These are phyloP conservation scores for Fusarium compactum DNA, from an alignment of 2,329 filamentous ascomycete species.

Conservation along the genomic window DNA sequence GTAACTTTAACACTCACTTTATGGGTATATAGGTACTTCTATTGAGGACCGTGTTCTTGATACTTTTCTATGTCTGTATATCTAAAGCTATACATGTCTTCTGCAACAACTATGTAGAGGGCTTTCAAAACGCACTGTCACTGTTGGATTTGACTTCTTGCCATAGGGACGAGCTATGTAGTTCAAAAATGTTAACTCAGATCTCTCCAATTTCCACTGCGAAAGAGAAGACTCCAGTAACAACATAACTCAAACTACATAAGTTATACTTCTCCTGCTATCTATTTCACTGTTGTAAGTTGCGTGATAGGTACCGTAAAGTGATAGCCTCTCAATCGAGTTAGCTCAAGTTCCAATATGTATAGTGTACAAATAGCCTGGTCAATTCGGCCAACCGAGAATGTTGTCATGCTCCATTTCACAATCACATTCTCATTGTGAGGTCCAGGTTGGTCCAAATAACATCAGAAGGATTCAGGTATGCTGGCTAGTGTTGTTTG, in stretches of 20 bases:
- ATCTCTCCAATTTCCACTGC: no score
- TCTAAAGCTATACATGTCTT: neutral
- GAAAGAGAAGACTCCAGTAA: neutral
- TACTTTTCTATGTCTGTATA: neutral
- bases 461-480: neutral
- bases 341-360: no score
- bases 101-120: fast-evolving
- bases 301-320: no score
- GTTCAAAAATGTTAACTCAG: no score
- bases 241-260: neutral
- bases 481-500: neutral
- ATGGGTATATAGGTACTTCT: neutral
- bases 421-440: neutral
- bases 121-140: neutral
- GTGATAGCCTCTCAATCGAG: no score
- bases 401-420: neutral
- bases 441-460: neutral
- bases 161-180: no score
- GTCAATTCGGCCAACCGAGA: neutral
- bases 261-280: neutral
- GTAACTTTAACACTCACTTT: no score
- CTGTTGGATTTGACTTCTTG: no score
- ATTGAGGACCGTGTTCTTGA: fast-evolving
- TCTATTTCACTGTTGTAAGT: neutral
- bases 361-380: neutral